A percentile compares a stretch with the other conserved stretches of the same genome.
Evolutionary conservation across 768 basidiomycete species (phyloP).

Genomic region (Sporobolomyces pararoseus): DNA sequence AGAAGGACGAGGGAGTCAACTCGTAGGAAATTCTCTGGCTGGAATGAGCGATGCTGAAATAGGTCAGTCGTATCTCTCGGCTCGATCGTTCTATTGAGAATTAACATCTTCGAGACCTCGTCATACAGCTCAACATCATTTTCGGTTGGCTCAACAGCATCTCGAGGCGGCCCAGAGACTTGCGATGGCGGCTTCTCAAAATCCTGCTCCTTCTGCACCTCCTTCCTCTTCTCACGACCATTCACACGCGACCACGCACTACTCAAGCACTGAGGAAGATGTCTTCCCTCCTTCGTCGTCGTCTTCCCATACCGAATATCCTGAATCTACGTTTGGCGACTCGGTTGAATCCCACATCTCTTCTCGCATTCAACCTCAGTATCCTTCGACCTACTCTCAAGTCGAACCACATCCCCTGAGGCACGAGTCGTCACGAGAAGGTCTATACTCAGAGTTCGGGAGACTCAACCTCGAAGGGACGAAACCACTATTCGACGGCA

Average conservation of each 20-base stretch:
- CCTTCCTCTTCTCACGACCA: background rate
- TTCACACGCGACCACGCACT: background rate
- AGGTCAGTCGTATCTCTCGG: constrained; percentile 5
- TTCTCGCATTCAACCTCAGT: background rate
- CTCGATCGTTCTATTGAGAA: background rate
- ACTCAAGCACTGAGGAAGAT: background rate
- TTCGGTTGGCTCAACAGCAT: constrained; percentile 32
- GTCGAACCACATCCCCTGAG: background rate
- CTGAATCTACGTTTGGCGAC: background rate
- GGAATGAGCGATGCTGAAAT: constrained; percentile 32
- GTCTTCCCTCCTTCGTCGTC: background rate
- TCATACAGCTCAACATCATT: constrained; percentile 35
- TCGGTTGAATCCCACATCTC: background rate
- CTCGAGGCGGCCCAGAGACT: constrained; percentile 33
- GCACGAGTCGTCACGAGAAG: background rate
- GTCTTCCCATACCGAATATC: background rate
- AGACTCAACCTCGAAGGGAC: background rate
- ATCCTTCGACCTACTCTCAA: background rate
- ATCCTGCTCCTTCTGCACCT: background rate
- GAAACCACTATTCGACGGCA: background rate
- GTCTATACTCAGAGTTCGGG: constrained; percentile 8
- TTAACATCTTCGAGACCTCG: too few relatives aligned
- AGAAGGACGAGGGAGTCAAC: background rate
- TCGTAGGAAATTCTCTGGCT: too few relatives aligned
- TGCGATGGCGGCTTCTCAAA: constrained; percentile 4